These are phyloP conservation scores for Alternaria panax DNA, from an alignment of 2,329 filamentous ascomycete species.

Conservation along the genomic window DNA sequence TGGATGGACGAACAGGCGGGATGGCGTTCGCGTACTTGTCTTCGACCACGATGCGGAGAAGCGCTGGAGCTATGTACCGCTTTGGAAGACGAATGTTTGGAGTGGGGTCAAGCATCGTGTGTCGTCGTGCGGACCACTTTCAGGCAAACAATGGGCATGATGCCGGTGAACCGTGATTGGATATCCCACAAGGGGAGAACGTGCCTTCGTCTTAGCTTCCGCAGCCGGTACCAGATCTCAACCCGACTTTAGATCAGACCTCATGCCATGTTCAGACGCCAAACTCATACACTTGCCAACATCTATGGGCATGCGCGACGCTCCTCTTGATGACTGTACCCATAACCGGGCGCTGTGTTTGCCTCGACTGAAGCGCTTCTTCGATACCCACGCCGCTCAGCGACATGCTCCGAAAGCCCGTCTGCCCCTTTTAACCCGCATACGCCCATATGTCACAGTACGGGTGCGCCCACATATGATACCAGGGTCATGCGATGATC, in stretches of 20 bases:
- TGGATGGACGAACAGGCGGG: not conserved
- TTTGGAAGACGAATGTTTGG: not conserved
- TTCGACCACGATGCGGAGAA: not conserved
- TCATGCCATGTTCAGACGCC: not conserved
- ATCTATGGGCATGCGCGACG: not conserved
- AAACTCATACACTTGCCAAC: not conserved
- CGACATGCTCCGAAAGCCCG: not conserved
- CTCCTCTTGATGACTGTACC: not conserved
- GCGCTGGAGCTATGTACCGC: not conserved
- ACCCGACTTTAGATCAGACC: not conserved
- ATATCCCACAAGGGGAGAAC: constrained; percentile 9
- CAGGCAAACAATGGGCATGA: constrained; percentile 15
- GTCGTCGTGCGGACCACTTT: constrained; percentile 20
- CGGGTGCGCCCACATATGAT: not conserved
- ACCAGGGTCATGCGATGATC: not conserved
- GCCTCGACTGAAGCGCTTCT: not conserved
- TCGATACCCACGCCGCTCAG: not conserved
- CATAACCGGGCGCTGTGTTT: not conserved
- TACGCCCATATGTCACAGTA: not conserved
- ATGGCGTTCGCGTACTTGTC: not conserved
- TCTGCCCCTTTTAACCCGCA: not conserved
- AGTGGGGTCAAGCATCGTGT: not conserved
- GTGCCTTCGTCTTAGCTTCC: constrained; percentile 16
- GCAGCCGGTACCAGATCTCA: constrained; percentile 8
- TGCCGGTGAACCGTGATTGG: constrained; percentile 17